Evolutionary conservation across 768 basidiomycete species (phyloP).

Genomic region (Leccinum aurantiacum): DNA sequence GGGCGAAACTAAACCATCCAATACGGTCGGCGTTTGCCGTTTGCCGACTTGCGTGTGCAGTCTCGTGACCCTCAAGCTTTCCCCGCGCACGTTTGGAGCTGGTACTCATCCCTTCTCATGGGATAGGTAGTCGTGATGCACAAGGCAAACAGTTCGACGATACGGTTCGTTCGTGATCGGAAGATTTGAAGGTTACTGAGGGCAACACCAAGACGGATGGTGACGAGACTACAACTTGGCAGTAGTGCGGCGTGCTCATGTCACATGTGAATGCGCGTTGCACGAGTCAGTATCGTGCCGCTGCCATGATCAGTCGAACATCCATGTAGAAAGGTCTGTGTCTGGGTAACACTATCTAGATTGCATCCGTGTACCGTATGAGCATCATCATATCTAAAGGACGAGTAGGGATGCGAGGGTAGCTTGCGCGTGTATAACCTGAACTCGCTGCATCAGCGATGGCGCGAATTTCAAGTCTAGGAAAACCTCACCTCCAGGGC

Average conservation of each 20-base stretch:
- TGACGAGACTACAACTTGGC: slow-evolving; percentile 38
- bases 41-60: too few relatives aligned
- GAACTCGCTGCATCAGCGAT: slow-evolving; percentile 17
- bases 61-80: too few relatives aligned
- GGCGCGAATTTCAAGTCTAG: background rate
- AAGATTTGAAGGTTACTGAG: too few relatives aligned
- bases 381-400: slow-evolving; percentile 44
- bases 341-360: slow-evolving; percentile 18
- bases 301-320: background rate
- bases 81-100: too few relatives aligned
- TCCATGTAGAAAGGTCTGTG: background rate
- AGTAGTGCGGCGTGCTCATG: slow-evolving; percentile 81
- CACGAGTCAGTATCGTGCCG: slow-evolving; percentile 1
- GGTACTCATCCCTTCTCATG: too few relatives aligned
- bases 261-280: slow-evolving; percentile 83
- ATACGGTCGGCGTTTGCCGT: too few relatives aligned
- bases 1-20: too few relatives aligned
- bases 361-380: slow-evolving; percentile 16
- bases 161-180: too few relatives aligned
- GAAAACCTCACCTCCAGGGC: slow-evolving; percentile 67
- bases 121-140: too few relatives aligned
- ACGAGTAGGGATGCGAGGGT: slow-evolving; percentile 79
- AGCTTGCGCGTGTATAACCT: slow-evolving; percentile 85
- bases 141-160: too few relatives aligned
- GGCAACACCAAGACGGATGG: too few relatives aligned